Conservation (phyloP, 345 rosid species). For the Tarenaya hassleriana region DNA sequence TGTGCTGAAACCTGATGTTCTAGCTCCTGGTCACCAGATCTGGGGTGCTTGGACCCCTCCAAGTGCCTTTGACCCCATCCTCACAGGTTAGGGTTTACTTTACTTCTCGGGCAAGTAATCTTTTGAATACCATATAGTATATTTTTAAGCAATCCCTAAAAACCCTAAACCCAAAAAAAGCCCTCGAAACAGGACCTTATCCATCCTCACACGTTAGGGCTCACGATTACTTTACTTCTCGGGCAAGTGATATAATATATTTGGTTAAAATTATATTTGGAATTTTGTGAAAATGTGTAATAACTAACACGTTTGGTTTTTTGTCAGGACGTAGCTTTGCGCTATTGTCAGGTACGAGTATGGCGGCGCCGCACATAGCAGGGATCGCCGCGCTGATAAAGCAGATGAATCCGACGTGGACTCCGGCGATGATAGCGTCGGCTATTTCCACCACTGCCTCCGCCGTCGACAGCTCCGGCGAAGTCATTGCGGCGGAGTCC, state of each 20-base stretch:
- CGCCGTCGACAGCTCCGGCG: slow-evolving; percentile 44
- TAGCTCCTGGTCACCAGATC: slow-evolving; percentile 85
- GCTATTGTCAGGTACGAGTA: slow-evolving; percentile 77
- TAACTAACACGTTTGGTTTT: background rate
- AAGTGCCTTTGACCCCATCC: slow-evolving; percentile 55
- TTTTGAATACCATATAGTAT: background rate
- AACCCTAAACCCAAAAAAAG: too few species aligned
- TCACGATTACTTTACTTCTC: background rate
- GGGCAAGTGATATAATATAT: background rate
- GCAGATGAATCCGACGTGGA: slow-evolving; percentile 65
- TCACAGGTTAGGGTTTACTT: slow-evolving; percentile 32
- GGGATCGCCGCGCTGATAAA: slow-evolving; percentile 73
- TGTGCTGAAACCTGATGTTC: slow-evolving; percentile 76
- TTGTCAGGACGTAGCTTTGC: slow-evolving; percentile 72
- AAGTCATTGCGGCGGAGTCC: slow-evolving; percentile 47
- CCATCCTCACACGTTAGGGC: slow-evolving; percentile 38
- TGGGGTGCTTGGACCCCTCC: slow-evolving; percentile 94
- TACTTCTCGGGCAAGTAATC: background rate
- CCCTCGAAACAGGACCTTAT: too few species aligned
- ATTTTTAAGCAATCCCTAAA: too few species aligned
- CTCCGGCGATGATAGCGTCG: slow-evolving; percentile 74
- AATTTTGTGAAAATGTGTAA: too few species aligned
- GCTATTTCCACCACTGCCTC: slow-evolving; percentile 73
- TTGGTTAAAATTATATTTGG: too few species aligned
- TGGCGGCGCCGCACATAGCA: slow-evolving; percentile 76